Conservation (phyloP, 768 basidiomycete species). For the Suillus variegatus region DNA sequence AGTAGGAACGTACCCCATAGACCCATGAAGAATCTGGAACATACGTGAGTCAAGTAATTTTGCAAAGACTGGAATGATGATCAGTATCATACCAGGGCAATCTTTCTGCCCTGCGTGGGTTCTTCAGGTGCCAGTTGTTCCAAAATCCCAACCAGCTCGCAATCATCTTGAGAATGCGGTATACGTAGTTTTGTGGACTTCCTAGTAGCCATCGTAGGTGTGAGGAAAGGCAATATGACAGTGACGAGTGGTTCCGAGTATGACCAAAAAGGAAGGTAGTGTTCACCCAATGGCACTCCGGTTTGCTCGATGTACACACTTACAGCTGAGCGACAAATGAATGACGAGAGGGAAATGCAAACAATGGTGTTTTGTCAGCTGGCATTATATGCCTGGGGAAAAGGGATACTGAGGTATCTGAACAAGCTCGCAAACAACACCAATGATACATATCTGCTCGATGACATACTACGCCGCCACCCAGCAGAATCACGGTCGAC, state of each 20-base stretch:
- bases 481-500: conserved; percentile 27
- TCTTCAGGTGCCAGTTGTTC: conserved; percentile 56
- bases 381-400: not conserved
- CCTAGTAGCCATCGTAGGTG: conserved; percentile 24
- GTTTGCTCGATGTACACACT: not conserved
- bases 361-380: not conserved
- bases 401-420: not conserved
- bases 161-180: conserved; percentile 48
- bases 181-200: conserved; percentile 53
- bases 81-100: conserved; percentile 58
- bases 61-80: conserved; percentile 10
- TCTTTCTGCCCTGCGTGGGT: conserved; percentile 56
- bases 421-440: not conserved
- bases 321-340: not conserved
- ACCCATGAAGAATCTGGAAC: conserved; percentile 73
- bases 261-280: conserved; percentile 30
- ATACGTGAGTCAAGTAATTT: conserved; percentile 15
- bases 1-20: conserved; percentile 60
- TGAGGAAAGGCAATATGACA: conserved; percentile 6
- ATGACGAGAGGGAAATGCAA: not conserved
- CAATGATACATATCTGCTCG: not conserved
- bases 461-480: not conserved
- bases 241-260: not conserved
- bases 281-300: conserved; percentile 11
- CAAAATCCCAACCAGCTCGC: conserved; percentile 56